phyloP scores from a whole-genome alignment of 2,329 filamentous ascomycete genomes.

The Corniculantispora saksenae region DNA sequence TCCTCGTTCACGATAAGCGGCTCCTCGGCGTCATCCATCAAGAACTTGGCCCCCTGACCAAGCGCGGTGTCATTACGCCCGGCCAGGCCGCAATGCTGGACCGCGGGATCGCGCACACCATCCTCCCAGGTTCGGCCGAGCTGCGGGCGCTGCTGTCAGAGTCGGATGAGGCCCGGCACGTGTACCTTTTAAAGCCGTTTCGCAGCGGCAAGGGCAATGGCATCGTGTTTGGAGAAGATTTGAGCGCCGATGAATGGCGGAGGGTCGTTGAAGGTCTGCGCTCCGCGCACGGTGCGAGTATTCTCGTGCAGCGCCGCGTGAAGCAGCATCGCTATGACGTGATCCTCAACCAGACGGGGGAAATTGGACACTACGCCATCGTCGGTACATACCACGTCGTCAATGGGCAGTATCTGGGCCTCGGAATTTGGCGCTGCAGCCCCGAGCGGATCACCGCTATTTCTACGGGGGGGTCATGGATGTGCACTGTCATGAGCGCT shows the following conservation, averaged over 20 bases:
- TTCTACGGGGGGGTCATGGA: constrained; percentile 5
- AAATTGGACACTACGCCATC: neutral
- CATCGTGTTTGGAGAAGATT: constrained; percentile 42
- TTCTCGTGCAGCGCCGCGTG: constrained; percentile 3
- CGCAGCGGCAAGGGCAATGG: constrained; percentile 41
- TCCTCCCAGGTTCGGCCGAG: constrained; percentile 32
- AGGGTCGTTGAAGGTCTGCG: neutral
- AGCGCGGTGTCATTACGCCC: constrained; percentile 28
- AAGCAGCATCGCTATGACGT: neutral
- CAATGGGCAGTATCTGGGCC: constrained; percentile 4
- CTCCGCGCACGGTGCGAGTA: neutral
- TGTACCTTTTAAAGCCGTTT: constrained; percentile 40
- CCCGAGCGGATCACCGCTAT: constrained; percentile 1
- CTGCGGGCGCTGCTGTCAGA: constrained; percentile 26
- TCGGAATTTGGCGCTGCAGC: constrained; percentile 9
- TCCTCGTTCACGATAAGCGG: constrained; percentile 45
- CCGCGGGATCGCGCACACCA: constrained; percentile 36
- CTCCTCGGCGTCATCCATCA: constrained; percentile 42
- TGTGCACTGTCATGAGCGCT: constrained; percentile 8
- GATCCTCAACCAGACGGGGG: neutral
- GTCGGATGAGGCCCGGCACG: constrained; percentile 23
- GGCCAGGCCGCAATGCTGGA: constrained; percentile 30
- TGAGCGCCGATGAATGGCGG: neutral
- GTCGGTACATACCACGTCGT: constrained; percentile 4
- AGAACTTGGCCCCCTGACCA: constrained; percentile 33